Evolutionary conservation across 176 grass and related monocot genomes (phyloP).

Genomic region (Oryza rufipogon): DNA sequence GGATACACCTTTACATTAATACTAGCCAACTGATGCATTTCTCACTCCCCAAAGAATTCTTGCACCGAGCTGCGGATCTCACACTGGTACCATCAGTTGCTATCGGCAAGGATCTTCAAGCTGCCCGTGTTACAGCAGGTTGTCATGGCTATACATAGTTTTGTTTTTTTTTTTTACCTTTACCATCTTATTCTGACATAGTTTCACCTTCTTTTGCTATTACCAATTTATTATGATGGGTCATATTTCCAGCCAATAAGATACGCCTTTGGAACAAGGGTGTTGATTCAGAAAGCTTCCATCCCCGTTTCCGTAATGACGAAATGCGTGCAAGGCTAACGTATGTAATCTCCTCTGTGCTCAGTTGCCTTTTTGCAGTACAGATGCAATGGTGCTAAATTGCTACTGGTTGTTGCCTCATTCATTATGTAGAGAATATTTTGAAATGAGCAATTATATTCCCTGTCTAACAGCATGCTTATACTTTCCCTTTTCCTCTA

Average conservation of each 20-base stretch:
- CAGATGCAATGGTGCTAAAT: constrained; percentile 10
- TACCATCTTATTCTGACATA: constrained; percentile 36
- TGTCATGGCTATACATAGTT: constrained; percentile 18
- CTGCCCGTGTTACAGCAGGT: constrained; percentile 85
- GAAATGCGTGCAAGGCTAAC: constrained; percentile 92
- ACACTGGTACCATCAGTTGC: constrained; percentile 85
- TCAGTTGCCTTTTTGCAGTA: constrained; percentile 8
- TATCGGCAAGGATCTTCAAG: constrained; percentile 85
- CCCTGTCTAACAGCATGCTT: constrained; percentile 10
- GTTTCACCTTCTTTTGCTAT: constrained; percentile 2
- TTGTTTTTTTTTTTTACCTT: not conserved
- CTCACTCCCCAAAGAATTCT: constrained; percentile 57
- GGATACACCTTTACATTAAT: not conserved
- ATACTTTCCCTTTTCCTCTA: constrained; percentile 17
- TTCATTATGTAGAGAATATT: not conserved
- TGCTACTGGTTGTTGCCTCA: not conserved
- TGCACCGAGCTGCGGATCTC: constrained; percentile 83
- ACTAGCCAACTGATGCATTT: constrained; percentile 34
- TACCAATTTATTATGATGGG: constrained; percentile 36
- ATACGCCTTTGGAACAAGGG: constrained; percentile 98
- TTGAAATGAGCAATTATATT: constrained; percentile 29
- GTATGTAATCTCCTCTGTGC: constrained; percentile 32
- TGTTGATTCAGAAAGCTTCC: constrained; percentile 92
- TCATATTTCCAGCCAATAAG: constrained; percentile 71
- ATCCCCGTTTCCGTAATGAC: constrained; percentile 70